Base-by-base conservation (phyloP, 306 rosid genomes). In the Begonia peltatifolia region DNA sequence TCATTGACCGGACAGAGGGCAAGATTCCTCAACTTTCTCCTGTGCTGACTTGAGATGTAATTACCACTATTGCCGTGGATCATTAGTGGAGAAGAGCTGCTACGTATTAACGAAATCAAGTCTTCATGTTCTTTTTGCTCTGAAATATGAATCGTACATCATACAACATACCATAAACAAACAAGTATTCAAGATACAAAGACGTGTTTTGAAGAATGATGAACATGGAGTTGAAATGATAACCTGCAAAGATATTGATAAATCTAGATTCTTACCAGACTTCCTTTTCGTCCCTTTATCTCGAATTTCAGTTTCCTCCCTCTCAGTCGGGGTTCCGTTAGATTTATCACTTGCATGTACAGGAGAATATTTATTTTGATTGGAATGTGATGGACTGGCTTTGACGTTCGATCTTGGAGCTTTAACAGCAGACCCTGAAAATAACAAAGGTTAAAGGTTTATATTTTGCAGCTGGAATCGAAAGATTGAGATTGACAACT, bases 11-110 rank as follows among this genome's bases (percentile, higher is more conserved):
- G 99, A 63, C 83, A 76, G 52, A 71, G 55, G 60, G 83, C 74
- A 74, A 90, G 76, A 63, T 84, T 73, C 65, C 99, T 75, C 76
- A 92, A 58, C 74, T 83, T 92, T 60, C 99, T 81, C 81, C 83
- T 92, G 68, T 92, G 99, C 65, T 86, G 88, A 77, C 96, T 79
- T 52, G 94, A 68, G 70, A 86, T 75, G 58, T 81, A 84, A 59
- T 38, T 76, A 86, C 76, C 79, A 53, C 84, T 46, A 63, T 76
- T 62, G 63, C 81, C 74, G 36, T 59, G 70, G 60, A 81, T 57
- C 56, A 56, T 51, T 62, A 68, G 59, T 30, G 79, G 75, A 44
- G 71, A 65, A 60, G 74, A 36, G 49, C 73, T 75, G 15, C 59
- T 65, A n/a, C 77, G 56, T 50, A 84, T 59, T 48, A 62, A 58